phyloP scores from a whole-genome alignment of 2,329 filamentous ascomycete species.

The Fusarium miscanthi region DNA sequence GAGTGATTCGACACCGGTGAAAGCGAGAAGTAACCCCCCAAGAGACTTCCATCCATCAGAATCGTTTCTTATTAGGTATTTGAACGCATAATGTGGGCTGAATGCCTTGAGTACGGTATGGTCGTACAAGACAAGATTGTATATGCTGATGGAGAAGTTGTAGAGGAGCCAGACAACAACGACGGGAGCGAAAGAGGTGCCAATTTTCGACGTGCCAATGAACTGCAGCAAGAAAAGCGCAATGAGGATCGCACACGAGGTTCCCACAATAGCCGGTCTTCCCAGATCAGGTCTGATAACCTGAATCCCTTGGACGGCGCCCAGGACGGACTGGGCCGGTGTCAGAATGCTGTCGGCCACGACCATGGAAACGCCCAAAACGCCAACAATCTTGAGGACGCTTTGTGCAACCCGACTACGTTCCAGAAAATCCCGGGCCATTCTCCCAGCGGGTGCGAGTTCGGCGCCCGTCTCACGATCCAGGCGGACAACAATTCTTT shows the following conservation, averaged over 20 bases:
- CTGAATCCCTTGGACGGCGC: slow-evolving; percentile 72
- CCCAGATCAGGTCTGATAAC: slow-evolving; percentile 68
- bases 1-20: slow-evolving; percentile 82
- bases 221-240: slow-evolving; percentile 73
- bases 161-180: slow-evolving; percentile 75
- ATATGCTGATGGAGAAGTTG: slow-evolving; percentile 72
- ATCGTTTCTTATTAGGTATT: slow-evolving; percentile 69
- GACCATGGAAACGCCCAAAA: slow-evolving; percentile 75
- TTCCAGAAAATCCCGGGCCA: slow-evolving; percentile 68
- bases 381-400: slow-evolving; percentile 69
- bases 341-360: slow-evolving; percentile 75
- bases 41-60: slow-evolving; percentile 72
- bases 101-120: slow-evolving; percentile 67
- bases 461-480: slow-evolving; percentile 68
- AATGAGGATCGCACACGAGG: slow-evolving; percentile 72
- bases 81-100: slow-evolving; percentile 68
- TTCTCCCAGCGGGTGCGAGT: slow-evolving; percentile 61
- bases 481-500: slow-evolving; percentile 66
- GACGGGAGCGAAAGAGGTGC: slow-evolving; percentile 71
- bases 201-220: slow-evolving; percentile 70
- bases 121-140: slow-evolving; percentile 66
- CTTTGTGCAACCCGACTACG: slow-evolving; percentile 62
- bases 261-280: slow-evolving; percentile 69
- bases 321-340: slow-evolving; percentile 76
- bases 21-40: slow-evolving; percentile 78